phyloP scores from a whole-genome alignment of 345 rosid genomes.

The Citrus maxima region DNA sequence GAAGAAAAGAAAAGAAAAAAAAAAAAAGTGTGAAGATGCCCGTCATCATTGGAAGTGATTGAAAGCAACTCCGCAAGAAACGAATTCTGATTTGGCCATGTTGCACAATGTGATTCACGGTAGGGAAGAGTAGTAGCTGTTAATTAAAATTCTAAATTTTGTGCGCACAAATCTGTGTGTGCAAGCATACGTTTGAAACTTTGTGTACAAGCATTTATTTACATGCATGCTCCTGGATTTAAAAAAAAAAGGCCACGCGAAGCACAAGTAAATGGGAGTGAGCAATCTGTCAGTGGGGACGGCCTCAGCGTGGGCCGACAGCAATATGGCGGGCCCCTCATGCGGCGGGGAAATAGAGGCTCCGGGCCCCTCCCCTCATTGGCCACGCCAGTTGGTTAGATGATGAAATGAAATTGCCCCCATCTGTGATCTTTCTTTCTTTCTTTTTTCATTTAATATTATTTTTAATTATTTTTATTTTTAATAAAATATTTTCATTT shows the following conservation, averaged over 20 bases:
- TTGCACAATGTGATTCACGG: not conserved
- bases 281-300: slow-evolving; percentile 17
- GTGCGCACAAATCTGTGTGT: not conserved
- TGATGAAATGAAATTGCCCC: not conserved
- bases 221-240: not conserved
- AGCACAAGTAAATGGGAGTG: slow-evolving; percentile 30
- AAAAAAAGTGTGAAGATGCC: not conserved
- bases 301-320: slow-evolving; percentile 52
- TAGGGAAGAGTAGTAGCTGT: too few relatives aligned
- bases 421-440: not conserved
- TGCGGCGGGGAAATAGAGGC: slow-evolving; percentile 35
- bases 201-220: not conserved
- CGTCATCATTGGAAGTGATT: not conserved
- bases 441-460: not conserved
- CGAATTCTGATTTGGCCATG: not conserved
- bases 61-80: not conserved
- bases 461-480: too few relatives aligned
- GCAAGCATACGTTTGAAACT: not conserved
- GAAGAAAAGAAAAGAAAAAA: too few relatives aligned
- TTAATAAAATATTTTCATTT: too few relatives aligned
- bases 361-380: slow-evolving; percentile 4
- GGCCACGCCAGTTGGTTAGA: not conserved
- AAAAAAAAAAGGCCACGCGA: slow-evolving; percentile 21
- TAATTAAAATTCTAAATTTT: not conserved
- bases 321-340: slow-evolving; percentile 24